Base-by-base conservation (phyloP, 345 rosid species). In the Brassica cretica region DNA sequence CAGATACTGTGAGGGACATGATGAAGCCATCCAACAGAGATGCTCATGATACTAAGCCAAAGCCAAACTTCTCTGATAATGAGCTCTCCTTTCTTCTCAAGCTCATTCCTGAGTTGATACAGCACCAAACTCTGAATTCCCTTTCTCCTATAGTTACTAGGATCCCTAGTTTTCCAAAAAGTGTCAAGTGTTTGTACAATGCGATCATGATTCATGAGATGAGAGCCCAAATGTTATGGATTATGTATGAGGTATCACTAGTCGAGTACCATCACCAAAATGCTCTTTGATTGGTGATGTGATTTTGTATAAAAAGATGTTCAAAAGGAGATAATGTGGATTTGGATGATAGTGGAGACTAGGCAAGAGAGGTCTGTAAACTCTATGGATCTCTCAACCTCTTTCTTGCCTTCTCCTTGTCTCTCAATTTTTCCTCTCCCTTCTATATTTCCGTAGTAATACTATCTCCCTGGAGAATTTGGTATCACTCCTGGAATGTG, bases 11-110 rank as follows among this genome's bases (percentile, higher is more conserved):
- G 16, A 44, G 82, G 3, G 89, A 85, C 55, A 71, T 90, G 90
- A 84, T 90, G 63, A 81, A 73, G 80, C 89, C 94, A 10, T 33
- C 79, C 2, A 76, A 68, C 58, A 76, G 25, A 21, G 82, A 41
- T 21, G 66, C 30, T 4, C 73, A 66, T 18, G 85, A 60, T 30
- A 64, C 59, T 21, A 80, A 84, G 73, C 62, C 81, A 37, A 91
- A 82, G 82, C 96, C 96, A 0, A 78, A 79, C 74, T 90, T 92
- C 79, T 87, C 96, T 8, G 79, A 89, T 70, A 83, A 75, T 53
- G 97, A 92, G 85, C 85, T 94, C 51, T 84, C 93, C 2, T 94
- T 94, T 83, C 89, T 95, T 61, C 80, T 93, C 82, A 91, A 91
- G 88, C 93, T 95, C 68, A 93, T 95, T 62, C 93, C 97, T 29